A percentile compares a stretch with the other conserved stretches of the same genome.
Conservation (phyloP, 352 stramenopile species). For the Phytophthora fragariae region DNA sequence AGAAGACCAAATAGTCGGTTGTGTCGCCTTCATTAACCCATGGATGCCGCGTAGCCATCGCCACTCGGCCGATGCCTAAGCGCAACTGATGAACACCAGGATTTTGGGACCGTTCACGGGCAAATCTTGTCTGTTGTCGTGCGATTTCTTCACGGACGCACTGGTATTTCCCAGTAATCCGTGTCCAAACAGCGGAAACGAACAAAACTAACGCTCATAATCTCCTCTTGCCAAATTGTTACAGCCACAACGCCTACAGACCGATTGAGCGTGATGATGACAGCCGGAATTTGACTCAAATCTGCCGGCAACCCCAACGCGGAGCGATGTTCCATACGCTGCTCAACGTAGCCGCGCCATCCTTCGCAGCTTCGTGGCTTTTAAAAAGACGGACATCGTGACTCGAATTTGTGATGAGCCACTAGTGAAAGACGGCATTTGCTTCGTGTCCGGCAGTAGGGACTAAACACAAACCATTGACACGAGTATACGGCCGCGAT, state of each 20-base stretch:
- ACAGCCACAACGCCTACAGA: slow-evolving; percentile 40
- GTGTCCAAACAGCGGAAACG: slow-evolving; percentile 54
- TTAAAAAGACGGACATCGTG: slow-evolving; percentile 58
- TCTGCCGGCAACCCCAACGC: slow-evolving; percentile 67
- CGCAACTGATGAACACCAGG: slow-evolving; percentile 61
- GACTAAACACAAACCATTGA: too few species aligned
- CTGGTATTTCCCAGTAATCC: slow-evolving; percentile 55
- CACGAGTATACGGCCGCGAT: too few species aligned
- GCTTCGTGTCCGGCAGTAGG: slow-evolving; percentile 45
- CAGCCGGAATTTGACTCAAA: slow-evolving; percentile 71
- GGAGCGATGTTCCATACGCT: slow-evolving; percentile 51
- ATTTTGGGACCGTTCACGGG: slow-evolving; percentile 58
- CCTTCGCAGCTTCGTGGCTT: slow-evolving; percentile 50
- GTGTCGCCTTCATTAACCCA: slow-evolving; percentile 55
- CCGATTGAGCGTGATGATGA: slow-evolving; percentile 72
- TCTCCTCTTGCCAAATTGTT: slow-evolving; percentile 55
- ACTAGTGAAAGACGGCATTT: slow-evolving; percentile 40
- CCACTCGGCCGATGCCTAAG: slow-evolving; percentile 71
- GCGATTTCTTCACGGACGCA: slow-evolving; percentile 75
- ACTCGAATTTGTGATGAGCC: slow-evolving; percentile 53
- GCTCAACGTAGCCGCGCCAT: slow-evolving; percentile 57
- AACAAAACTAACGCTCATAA: slow-evolving; percentile 63
- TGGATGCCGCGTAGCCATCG: slow-evolving; percentile 60
- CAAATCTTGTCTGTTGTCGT: slow-evolving; percentile 62
- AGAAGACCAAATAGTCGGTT: slow-evolving; percentile 50